These are phyloP conservation scores for Thelephora ganbajun DNA, from an alignment of 768 basidiomycete species.

Conservation along the genomic window DNA sequence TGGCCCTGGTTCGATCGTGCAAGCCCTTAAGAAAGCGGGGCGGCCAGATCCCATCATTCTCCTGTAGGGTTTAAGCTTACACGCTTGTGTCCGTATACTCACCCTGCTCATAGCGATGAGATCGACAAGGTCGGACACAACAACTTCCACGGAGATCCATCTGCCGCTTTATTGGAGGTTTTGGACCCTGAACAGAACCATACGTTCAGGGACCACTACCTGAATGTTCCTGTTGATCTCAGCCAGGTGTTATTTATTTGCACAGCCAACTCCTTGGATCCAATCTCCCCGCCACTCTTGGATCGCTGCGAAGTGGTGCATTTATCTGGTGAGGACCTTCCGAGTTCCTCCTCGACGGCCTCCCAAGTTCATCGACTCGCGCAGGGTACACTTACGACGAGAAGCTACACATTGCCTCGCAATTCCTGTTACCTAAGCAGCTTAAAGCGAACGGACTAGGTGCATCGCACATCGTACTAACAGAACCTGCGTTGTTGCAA, in stretches of 20 bases:
- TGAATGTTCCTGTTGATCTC: constrained; percentile 80
- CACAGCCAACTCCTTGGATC: constrained; percentile 82
- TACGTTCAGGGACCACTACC: constrained; percentile 80
- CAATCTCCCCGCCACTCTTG: constrained; percentile 75
- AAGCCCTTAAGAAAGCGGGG: constrained; percentile 76
- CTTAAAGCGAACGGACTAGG: constrained; percentile 63
- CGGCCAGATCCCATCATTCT: constrained; percentile 70
- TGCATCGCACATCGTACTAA: constrained; percentile 43
- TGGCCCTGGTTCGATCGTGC: constrained; percentile 73
- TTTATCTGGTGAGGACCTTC: constrained; percentile 39
- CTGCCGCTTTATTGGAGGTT: constrained; percentile 81
- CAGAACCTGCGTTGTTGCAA: constrained; percentile 54
- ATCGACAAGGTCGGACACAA: constrained; percentile 83
- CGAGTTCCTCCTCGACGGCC: background rate
- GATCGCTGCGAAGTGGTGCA: constrained; percentile 87
- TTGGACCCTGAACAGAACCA: constrained; percentile 91
- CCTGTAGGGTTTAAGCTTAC: constrained; percentile 22
- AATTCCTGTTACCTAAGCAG: constrained; percentile 86
- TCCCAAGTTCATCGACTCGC: background rate
- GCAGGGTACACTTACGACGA: constrained; percentile 78
- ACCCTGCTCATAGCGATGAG: constrained; percentile 43
- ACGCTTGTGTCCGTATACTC: background rate
- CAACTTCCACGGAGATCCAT: constrained; percentile 87
- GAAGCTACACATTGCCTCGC: constrained; percentile 79
- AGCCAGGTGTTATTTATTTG: constrained; percentile 87